phyloP scores from a whole-genome alignment of 1,139 yeast genomes.

The Suhomyces taliae region DNA sequence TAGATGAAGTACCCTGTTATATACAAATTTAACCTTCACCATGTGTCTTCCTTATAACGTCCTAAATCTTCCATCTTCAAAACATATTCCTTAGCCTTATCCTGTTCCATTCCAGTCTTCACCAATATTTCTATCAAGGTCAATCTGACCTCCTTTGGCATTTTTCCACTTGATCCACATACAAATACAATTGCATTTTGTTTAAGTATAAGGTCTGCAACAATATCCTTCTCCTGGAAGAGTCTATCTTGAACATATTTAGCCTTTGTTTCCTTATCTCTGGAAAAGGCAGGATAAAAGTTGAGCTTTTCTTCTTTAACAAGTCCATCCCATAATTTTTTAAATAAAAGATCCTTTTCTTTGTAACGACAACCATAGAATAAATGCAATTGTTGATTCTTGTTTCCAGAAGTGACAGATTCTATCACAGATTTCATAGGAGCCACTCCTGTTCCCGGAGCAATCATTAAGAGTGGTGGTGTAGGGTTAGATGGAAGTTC shows the following conservation, averaged over 20 bases:
- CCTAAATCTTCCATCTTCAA: conserved; percentile 62
- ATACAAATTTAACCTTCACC: conserved; percentile 47
- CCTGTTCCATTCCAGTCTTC: conserved; percentile 41
- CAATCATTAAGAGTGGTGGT: conserved; percentile 67
- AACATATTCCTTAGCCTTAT: conserved; percentile 52
- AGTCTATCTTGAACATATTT: conserved; percentile 76
- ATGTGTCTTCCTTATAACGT: conserved; percentile 86
- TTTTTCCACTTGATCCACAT: conserved; percentile 92
- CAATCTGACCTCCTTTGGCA: conserved; percentile 88
- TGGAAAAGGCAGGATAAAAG: conserved; percentile 21
- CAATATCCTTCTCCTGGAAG: conserved; percentile 45
- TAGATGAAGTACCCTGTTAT: not conserved
- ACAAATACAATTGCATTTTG: conserved; percentile 63
- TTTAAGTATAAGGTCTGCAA: conserved; percentile 56
- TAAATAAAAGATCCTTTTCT: conserved; percentile 68
- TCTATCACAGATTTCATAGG: conserved; percentile 75
- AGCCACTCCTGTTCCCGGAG: conserved; percentile 94
- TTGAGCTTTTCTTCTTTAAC: conserved; percentile 23
- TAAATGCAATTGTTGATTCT: conserved; percentile 39
- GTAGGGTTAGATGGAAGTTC: conserved; percentile 15
- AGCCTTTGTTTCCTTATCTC: conserved; percentile 35
- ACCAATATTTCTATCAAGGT: conserved; percentile 65
- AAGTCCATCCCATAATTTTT: conserved; percentile 50
- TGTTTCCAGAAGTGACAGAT: conserved; percentile 17
- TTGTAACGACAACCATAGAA: conserved; percentile 77